A percentile compares a stretch with the other conserved stretches of the same genome.
These are phyloP conservation scores for Ceratopteris richardii DNA, from an alignment of 75 land plant species.

Conservation along the genomic window DNA sequence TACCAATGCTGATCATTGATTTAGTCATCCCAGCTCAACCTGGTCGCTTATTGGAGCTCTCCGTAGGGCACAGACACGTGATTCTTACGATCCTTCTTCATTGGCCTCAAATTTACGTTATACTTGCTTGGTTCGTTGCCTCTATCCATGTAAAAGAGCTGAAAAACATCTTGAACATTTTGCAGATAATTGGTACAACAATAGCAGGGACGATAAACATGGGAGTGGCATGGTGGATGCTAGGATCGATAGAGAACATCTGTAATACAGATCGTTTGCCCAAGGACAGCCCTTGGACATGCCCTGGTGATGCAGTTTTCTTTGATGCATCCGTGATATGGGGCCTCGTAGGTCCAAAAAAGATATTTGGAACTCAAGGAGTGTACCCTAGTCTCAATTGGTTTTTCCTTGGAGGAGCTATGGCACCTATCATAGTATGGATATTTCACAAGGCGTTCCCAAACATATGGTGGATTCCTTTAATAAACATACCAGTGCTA, in stretches of 20 bases:
- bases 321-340: slow-evolving; percentile 35
- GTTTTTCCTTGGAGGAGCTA: slow-evolving; percentile 27
- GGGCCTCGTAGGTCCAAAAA: slow-evolving; percentile 32
- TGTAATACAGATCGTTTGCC: slow-evolving; percentile 9
- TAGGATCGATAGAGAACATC: slow-evolving; percentile 15
- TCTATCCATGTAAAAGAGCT: too few species aligned
- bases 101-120: too few species aligned
- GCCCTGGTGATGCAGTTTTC: slow-evolving; percentile 26
- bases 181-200: slow-evolving; percentile 16
- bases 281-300: slow-evolving; percentile 29
- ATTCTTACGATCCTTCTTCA: too few species aligned
- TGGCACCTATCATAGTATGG: slow-evolving; percentile 22
- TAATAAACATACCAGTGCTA: slow-evolving; percentile 41
- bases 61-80: too few species aligned
- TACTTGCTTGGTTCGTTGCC: too few species aligned
- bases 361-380: slow-evolving; percentile 23
- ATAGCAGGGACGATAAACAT: slow-evolving; percentile 24
- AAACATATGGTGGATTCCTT: slow-evolving; percentile 14
- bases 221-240: slow-evolving; percentile 18
- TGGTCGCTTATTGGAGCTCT: too few species aligned
- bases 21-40: too few species aligned
- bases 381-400: slow-evolving; percentile 19
- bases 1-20: too few species aligned
- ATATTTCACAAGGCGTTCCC: slow-evolving; percentile 24
- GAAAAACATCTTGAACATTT: slow-evolving; percentile 3